phyloP scores from a whole-genome alignment of 306 rosid genomes.

The Vachellia collinsii region DNA sequence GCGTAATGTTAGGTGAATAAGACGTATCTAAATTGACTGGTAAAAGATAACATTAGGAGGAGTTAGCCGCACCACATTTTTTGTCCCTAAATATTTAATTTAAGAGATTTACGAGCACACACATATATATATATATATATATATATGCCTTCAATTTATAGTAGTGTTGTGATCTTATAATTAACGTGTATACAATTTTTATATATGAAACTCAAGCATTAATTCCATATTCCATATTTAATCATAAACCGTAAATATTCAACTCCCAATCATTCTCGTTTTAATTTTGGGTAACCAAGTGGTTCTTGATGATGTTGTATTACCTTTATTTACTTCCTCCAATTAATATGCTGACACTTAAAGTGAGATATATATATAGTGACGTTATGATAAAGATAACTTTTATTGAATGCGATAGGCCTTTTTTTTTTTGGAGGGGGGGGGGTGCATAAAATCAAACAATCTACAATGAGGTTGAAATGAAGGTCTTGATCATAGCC shows the following conservation, averaged over 20 bases:
- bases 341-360: neutral
- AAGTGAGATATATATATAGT: neutral
- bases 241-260: neutral
- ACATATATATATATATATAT: no score
- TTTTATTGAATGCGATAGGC: neutral
- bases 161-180: neutral
- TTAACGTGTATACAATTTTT: neutral
- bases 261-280: neutral
- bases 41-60: neutral
- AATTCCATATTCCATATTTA: neutral
- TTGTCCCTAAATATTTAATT: neutral
- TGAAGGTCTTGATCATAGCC: neutral
- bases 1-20: neutral
- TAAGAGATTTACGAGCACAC: neutral
- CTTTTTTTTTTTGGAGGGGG: no score
- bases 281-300: neutral
- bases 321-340: neutral
- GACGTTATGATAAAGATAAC: neutral
- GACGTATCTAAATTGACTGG: neutral
- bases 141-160: neutral
- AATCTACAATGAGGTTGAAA: neutral
- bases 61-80: neutral
- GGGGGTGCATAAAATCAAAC: neutral
- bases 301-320: neutral
- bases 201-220: neutral